These are phyloP conservation scores for Picochlorum sp. DNA, from an alignment of 139 green algal species.

Conservation along the genomic window DNA sequence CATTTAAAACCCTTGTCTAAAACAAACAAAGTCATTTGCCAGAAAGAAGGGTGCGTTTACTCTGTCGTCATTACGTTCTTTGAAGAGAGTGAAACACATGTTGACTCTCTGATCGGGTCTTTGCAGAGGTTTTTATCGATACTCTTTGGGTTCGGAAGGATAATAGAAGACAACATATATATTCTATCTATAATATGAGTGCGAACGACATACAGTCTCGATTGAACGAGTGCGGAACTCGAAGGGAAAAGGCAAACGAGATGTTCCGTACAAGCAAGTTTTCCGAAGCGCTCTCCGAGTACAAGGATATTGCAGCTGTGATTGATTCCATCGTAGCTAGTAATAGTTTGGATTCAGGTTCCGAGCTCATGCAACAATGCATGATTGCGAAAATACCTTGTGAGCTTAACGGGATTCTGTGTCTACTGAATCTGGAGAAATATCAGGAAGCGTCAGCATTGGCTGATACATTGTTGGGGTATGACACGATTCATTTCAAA, in stretches of 20 bases:
- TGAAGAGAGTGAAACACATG: no score
- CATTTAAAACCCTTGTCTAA: no score
- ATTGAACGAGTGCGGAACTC: background rate
- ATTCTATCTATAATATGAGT: background rate
- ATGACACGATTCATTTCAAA: background rate
- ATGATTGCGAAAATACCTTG: background rate
- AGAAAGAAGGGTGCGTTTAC: no score
- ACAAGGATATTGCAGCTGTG: background rate
- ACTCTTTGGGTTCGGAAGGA: no score
- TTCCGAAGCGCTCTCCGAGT: background rate
- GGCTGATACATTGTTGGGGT: background rate
- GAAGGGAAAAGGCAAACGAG: background rate
- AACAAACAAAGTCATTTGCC: no score
- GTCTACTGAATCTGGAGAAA: background rate
- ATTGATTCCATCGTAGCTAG: background rate
- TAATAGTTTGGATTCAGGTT: background rate
- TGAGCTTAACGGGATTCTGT: background rate
- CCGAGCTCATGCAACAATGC: background rate
- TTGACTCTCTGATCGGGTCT: no score
- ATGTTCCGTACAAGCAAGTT: background rate
- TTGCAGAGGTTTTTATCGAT: no score
- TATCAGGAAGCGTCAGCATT: background rate
- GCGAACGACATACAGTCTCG: background rate
- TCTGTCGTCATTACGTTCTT: no score
- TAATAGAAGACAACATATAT: no score